Evolutionary conservation across 257 asterid genomes (phyloP).

Genomic region (Schizonepeta tenuifolia): DNA sequence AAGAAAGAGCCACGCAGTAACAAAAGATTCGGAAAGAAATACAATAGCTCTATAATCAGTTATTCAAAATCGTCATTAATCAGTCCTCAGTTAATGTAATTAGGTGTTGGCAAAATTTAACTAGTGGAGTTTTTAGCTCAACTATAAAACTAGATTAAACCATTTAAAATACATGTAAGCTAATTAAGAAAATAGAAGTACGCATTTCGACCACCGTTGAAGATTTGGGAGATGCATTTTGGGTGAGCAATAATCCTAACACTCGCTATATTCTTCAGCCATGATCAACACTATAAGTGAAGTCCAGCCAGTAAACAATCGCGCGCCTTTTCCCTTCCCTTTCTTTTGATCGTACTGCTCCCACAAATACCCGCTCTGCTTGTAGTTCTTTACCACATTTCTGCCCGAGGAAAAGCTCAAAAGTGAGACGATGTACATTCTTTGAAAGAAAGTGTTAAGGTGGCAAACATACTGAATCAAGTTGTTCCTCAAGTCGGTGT

Average conservation of each 20-base stretch:
- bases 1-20: too few species aligned
- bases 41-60: too few species aligned
- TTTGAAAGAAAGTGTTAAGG: slow-evolving; percentile 7
- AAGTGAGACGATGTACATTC: background rate
- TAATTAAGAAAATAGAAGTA: background rate
- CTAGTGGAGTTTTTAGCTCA: background rate
- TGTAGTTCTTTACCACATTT: slow-evolving; percentile 76
- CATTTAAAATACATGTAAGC: background rate
- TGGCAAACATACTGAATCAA: slow-evolving; percentile 69
- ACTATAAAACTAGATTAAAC: background rate
- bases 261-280: slow-evolving; percentile 74
- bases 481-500: slow-evolving; percentile 79
- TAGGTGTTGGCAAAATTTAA: background rate
- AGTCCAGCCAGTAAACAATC: slow-evolving; percentile 90
- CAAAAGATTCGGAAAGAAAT: background rate
- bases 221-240: too few species aligned
- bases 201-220: too few species aligned
- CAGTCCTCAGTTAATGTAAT: too few species aligned
- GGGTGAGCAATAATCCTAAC: slow-evolving; percentile 35
- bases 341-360: slow-evolving; percentile 94
- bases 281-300: slow-evolving; percentile 82
- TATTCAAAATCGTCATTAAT: too few species aligned
- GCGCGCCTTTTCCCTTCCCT: slow-evolving; percentile 94
- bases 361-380: slow-evolving; percentile 81
- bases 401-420: slow-evolving; percentile 44